Conservation (phyloP, 768 basidiomycete species). For the Trametopsis cervina region DNA sequence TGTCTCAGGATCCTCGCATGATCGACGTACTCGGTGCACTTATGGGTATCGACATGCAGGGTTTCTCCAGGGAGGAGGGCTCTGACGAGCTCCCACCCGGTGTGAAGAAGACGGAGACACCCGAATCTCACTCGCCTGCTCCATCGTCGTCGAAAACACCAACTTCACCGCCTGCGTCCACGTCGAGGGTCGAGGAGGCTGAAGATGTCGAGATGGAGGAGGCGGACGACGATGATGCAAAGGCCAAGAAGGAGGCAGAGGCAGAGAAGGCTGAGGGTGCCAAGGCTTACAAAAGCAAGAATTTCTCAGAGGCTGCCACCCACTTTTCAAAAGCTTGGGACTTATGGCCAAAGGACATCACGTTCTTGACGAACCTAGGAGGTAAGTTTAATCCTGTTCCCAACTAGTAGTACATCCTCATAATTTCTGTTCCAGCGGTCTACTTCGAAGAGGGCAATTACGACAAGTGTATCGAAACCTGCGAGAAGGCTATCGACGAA, state of each 20-base stretch:
- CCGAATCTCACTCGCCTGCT: slow-evolving; percentile 24
- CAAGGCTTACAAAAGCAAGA: slow-evolving; percentile 79
- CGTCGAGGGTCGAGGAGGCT: slow-evolving; percentile 28
- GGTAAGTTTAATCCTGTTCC: slow-evolving; percentile 42
- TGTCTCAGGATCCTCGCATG: slow-evolving; percentile 80
- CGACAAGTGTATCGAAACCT: slow-evolving; percentile 83
- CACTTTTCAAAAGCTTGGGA: slow-evolving; percentile 90
- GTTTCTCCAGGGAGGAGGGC: slow-evolving; percentile 77
- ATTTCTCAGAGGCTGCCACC: slow-evolving; percentile 70
- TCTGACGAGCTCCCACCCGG: slow-evolving; percentile 74
- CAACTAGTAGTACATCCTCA: neutral
- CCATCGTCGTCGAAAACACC: slow-evolving; percentile 36
- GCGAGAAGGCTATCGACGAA: slow-evolving; percentile 95
- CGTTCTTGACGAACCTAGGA: slow-evolving; percentile 86
- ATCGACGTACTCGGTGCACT: slow-evolving; percentile 88
- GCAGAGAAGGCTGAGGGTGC: slow-evolving; percentile 73
- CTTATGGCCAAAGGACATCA: slow-evolving; percentile 85
- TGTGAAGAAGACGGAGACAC: slow-evolving; percentile 26
- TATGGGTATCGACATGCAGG: slow-evolving; percentile 91
- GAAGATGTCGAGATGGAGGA: slow-evolving; percentile 49
- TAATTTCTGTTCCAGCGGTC: slow-evolving; percentile 49
- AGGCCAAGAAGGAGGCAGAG: slow-evolving; percentile 71
- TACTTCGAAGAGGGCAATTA: slow-evolving; percentile 93
- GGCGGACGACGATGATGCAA: slow-evolving; percentile 64
- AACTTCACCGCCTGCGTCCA: slow-evolving; percentile 29